phyloP scores from a whole-genome alignment of 192 early-diverging fungal genomes.

The Mortierella hygrophila region DNA sequence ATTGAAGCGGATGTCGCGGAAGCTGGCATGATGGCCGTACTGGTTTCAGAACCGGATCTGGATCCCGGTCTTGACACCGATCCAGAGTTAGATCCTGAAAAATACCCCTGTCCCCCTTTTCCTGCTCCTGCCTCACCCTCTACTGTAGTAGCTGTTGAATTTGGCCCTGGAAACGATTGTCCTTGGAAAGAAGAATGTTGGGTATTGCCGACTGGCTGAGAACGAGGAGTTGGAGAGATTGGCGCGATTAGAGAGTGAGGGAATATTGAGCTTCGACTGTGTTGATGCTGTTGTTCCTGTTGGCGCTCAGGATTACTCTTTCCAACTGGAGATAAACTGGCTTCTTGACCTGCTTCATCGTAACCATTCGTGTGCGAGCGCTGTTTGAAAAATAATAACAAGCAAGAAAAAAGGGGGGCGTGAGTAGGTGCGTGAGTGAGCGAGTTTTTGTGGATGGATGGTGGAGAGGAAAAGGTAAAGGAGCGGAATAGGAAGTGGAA shows the following conservation, averaged over 20 bases:
- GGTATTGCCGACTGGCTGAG: neutral
- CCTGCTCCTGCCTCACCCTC: neutral
- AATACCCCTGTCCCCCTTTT: neutral
- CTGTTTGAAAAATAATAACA: conserved; percentile 25
- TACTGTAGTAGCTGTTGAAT: neutral
- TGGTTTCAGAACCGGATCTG: conserved; percentile 25
- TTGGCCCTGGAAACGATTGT: neutral
- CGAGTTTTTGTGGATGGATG: neutral
- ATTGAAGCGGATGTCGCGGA: neutral
- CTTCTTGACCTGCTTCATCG: conserved; percentile 9
- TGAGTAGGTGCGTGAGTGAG: neutral
- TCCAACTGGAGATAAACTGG: conserved; percentile 3
- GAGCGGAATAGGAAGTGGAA: neutral
- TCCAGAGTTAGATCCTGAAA: neutral
- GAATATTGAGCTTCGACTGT: neutral
- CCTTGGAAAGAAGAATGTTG: conserved; percentile 21
- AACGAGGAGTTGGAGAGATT: neutral
- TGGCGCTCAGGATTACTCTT: conserved; percentile 1
- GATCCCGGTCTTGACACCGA: conserved; percentile 28
- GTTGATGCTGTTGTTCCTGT: neutral
- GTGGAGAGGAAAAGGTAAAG: neutral
- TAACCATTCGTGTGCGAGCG: conserved; percentile 11
- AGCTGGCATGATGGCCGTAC: neutral
- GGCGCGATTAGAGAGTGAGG: conserved; percentile 17
- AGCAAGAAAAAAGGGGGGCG: neutral